phyloP scores from a whole-genome alignment of 495 filamentous ascomycete species.

The Penicillium cataractarum region DNA sequence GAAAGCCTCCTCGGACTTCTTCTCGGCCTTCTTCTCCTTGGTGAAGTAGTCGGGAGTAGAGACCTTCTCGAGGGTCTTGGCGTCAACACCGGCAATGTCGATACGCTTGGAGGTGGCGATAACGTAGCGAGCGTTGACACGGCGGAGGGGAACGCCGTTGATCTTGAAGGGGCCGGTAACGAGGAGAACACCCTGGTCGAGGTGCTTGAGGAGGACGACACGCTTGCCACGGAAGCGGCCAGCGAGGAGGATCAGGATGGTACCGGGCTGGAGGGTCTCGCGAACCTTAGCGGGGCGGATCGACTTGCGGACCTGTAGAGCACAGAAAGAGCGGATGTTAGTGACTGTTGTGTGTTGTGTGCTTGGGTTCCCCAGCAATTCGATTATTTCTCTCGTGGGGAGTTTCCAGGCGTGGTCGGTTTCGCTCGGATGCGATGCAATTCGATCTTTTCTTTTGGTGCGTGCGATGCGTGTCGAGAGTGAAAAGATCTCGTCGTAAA shows the following conservation, averaged over 20 bases:
- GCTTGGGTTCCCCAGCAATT: conserved; percentile 1
- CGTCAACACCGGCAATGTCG: conserved; percentile 81
- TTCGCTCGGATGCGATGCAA: conserved; percentile 11
- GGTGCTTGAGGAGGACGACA: conserved; percentile 96
- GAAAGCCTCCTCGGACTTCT: conserved; percentile 94
- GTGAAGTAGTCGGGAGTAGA: conserved; percentile 87
- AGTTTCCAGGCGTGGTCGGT: conserved; percentile 4
- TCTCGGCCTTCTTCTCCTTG: conserved; percentile 87
- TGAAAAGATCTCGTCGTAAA: conserved; percentile 5
- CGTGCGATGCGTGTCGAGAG: not conserved
- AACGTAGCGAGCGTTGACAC: conserved; percentile 98
- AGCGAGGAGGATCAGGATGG: conserved; percentile 96
- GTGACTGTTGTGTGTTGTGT: conserved; percentile 28
- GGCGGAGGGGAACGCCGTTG: conserved; percentile 97
- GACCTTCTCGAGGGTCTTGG: conserved; percentile 82
- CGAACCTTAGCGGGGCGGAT: conserved; percentile 83
- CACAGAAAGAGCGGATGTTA: conserved; percentile 35
- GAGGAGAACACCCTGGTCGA: conserved; percentile 94
- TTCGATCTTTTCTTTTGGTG: conserved; percentile 12
- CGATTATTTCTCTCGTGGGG: not conserved
- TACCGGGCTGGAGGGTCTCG: conserved; percentile 84
- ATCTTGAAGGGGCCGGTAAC: conserved; percentile 99
- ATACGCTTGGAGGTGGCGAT: conserved; percentile 94
- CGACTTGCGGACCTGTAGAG: conserved; percentile 86
- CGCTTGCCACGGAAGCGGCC: conserved; percentile 99